These are phyloP conservation scores for Annona squamosa DNA, from an alignment of 164 flowering plant species.

Conservation along the genomic window DNA sequence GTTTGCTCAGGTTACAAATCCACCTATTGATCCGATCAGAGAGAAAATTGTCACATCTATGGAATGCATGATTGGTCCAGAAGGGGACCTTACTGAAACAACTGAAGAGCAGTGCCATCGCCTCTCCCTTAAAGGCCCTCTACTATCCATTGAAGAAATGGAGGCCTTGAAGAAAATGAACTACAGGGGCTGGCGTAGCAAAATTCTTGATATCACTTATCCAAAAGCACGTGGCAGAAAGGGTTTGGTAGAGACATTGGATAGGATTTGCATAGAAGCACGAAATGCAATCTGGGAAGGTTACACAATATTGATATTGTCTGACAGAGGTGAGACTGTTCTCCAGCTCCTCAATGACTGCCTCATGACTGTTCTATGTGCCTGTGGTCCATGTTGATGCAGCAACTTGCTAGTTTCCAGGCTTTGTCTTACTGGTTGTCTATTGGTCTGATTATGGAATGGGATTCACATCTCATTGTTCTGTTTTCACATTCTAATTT, in stretches of 20 bases:
- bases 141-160: constrained; percentile 71
- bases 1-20: constrained; percentile 99
- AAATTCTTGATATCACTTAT: constrained; percentile 89
- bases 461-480: background rate
- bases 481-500: background rate
- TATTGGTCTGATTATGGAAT: background rate
- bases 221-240: constrained; percentile 62
- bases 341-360: constrained; percentile 27
- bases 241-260: constrained; percentile 88
- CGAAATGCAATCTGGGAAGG: constrained; percentile 83
- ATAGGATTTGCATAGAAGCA: constrained; percentile 86
- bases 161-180: constrained; percentile 91
- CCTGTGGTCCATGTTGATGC: background rate
- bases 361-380: background rate
- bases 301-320: constrained; percentile 74
- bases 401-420: background rate
- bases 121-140: constrained; percentile 87
- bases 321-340: constrained; percentile 77
- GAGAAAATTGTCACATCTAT: constrained; percentile 98
- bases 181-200: constrained; percentile 89
- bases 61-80: constrained; percentile 99
- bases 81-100: constrained; percentile 96
- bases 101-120: constrained; percentile 94
- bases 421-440: background rate
- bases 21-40: constrained; percentile 98